A percentile compares a stretch with the other conserved stretches of the same genome.
phyloP scores from a whole-genome alignment of 129 eudicot genomes.

The Silybum marianum region DNA sequence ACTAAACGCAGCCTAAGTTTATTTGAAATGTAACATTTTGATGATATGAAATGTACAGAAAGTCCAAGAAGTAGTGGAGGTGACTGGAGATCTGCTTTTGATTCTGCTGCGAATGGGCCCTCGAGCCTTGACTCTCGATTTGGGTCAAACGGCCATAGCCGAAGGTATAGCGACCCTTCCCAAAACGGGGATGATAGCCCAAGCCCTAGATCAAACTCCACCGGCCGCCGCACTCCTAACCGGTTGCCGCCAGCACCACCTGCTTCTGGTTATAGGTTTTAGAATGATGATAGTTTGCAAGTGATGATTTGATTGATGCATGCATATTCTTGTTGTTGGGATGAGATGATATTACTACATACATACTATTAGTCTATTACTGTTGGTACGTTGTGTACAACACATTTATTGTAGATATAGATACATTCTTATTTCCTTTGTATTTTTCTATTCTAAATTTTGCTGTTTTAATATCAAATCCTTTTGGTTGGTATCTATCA shows the following conservation, averaged over 20 bases:
- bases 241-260: constrained; percentile 99
- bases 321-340: constrained; percentile 53
- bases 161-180: constrained; percentile 62
- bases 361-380: not conserved
- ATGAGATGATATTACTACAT: constrained; percentile 42
- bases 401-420: constrained; percentile 54
- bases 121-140: constrained; percentile 48
- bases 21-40: not conserved
- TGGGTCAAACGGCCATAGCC: constrained; percentile 77
- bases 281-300: constrained; percentile 25
- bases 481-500: not conserved
- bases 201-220: constrained; percentile 57
- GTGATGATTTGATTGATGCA: constrained; percentile 27
- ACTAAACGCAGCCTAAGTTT: too few relatives aligned
- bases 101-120: constrained; percentile 93
- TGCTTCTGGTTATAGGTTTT: constrained; percentile 62
- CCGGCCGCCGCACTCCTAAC: constrained; percentile 90
- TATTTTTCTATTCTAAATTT: not conserved
- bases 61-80: constrained; percentile 78
- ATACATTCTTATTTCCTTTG: constrained; percentile 17
- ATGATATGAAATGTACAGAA: constrained; percentile 49
- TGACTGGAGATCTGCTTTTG: constrained; percentile 99
- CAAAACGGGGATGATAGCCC: constrained; percentile 70
- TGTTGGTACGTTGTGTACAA: constrained; percentile 50
- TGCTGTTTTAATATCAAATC: not conserved